Conservation (phyloP, 2,329 filamentous ascomycete species). For the Fusarium vanettenii region DNA sequence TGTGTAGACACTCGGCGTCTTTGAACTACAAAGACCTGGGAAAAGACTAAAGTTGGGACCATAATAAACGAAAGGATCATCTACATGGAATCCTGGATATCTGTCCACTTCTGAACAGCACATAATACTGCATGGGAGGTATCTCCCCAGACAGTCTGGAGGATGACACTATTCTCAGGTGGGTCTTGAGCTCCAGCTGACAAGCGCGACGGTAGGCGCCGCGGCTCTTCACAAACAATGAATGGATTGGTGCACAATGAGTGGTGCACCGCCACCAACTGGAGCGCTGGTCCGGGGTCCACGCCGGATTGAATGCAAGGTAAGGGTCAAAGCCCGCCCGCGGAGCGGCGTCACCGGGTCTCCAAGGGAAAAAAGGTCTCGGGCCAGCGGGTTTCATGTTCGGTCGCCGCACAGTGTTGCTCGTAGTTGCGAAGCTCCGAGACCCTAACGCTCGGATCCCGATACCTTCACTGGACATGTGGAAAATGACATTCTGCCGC, state of each 20-base stretch:
- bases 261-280: background rate
- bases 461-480: background rate
- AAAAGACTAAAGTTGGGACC: background rate
- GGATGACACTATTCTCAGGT: background rate
- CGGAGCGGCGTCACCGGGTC: background rate
- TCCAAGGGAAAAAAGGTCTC: background rate
- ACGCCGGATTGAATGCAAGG: background rate
- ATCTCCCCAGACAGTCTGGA: background rate
- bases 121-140: background rate
- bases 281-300: background rate
- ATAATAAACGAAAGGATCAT: background rate
- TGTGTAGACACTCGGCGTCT: background rate
- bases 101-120: background rate
- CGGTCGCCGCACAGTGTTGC: background rate
- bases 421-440: background rate
- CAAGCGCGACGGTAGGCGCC: background rate
- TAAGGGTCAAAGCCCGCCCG: background rate
- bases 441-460: background rate
- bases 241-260: background rate
- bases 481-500: background rate
- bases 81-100: background rate
- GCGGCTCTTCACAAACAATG: background rate
- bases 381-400: background rate
- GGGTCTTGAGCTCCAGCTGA: background rate
- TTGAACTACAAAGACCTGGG: background rate